A percentile compares a stretch with the other conserved stretches of the same genome.
Evolutionary conservation across 257 asterid genomes (phyloP).

Genomic region (Jacaranda mimosifolia): DNA sequence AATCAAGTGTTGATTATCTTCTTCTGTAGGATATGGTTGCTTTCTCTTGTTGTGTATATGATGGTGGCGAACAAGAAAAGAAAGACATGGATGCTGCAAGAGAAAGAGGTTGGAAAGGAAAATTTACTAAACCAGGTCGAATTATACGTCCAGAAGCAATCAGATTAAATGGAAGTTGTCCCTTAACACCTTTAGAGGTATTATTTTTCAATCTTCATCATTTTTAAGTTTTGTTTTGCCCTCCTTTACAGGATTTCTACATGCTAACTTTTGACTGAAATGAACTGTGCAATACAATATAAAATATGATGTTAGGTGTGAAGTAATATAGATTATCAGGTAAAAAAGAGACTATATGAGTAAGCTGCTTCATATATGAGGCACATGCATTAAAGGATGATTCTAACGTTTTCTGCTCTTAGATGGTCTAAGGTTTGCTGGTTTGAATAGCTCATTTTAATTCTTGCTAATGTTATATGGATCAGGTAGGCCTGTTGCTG

Average conservation of each 20-base stretch:
- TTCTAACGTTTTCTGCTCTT: too few species aligned
- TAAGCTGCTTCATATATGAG: too few species aligned
- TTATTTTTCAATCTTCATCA: background rate
- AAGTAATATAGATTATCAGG: too few species aligned
- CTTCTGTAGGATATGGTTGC: slow-evolving; percentile 82
- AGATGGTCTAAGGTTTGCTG: too few species aligned
- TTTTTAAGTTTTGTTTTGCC: background rate
- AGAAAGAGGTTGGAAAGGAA: slow-evolving; percentile 86
- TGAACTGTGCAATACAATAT: too few species aligned
- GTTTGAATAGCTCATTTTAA: background rate
- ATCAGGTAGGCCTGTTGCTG: slow-evolving; percentile 79
- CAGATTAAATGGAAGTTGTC: slow-evolving; percentile 78
- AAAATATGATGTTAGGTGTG: too few species aligned
- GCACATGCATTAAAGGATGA: too few species aligned
- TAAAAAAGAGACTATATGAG: too few species aligned
- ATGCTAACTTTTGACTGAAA: too few species aligned
- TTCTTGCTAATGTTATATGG: background rate
- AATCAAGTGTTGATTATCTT: slow-evolving; percentile 20
- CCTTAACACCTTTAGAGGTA: slow-evolving; percentile 84
- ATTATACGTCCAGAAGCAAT: slow-evolving; percentile 71
- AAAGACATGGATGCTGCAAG: slow-evolving; percentile 83
- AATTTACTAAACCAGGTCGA: slow-evolving; percentile 77
- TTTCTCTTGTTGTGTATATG: slow-evolving; percentile 81
- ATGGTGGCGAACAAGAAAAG: slow-evolving; percentile 75
- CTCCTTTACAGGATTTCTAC: background rate